Percentiles rank a stretch among this genome's conserved stretches.
phyloP scores from a whole-genome alignment of 2,329 filamentous ascomycete species.

The Tympanopsis confertula region DNA sequence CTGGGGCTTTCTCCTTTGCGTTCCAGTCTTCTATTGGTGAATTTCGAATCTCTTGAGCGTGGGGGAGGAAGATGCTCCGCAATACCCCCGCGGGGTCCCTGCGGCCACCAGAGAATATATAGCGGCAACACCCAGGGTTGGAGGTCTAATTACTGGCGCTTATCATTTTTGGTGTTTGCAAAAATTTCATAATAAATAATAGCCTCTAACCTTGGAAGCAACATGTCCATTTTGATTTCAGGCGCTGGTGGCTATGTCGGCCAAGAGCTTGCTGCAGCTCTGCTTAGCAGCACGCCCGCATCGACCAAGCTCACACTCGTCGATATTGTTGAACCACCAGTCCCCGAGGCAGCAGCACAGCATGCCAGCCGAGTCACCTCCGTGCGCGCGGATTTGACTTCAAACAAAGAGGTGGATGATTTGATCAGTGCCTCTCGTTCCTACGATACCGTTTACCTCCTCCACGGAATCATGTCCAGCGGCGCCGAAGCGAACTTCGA shows the following conservation, averaged over 20 bases:
- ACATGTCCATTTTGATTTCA: slow-evolving; percentile 40
- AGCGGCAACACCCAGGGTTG: too few relatives aligned
- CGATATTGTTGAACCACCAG: slow-evolving; percentile 39
- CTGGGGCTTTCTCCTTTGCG: too few relatives aligned
- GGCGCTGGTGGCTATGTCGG: slow-evolving; percentile 55
- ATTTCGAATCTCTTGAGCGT: too few relatives aligned
- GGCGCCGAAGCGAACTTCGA: slow-evolving; percentile 47
- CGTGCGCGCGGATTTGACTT: slow-evolving; percentile 19
- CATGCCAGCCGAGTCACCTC: slow-evolving; percentile 9
- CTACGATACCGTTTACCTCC: slow-evolving; percentile 38
- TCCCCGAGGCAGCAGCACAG: slow-evolving; percentile 25
- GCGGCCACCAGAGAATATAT: too few relatives aligned
- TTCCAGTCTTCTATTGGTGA: too few relatives aligned
- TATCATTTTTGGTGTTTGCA: neutral
- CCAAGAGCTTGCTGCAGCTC: slow-evolving; percentile 42
- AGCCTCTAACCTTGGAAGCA: too few relatives aligned
- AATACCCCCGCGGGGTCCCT: too few relatives aligned
- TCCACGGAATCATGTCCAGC: slow-evolving; percentile 54
- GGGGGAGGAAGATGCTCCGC: too few relatives aligned
- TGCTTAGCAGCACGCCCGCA: slow-evolving; percentile 29
- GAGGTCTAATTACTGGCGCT: neutral
- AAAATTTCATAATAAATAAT: neutral
- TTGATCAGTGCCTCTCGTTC: slow-evolving; percentile 13
- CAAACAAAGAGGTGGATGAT: slow-evolving; percentile 12
- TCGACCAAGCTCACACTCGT: slow-evolving; percentile 36